Percentiles rank a stretch among this genome's conserved stretches.
Conservation (phyloP, 202 grass and related monocot genomes). For the Zoysia matrella region DNA sequence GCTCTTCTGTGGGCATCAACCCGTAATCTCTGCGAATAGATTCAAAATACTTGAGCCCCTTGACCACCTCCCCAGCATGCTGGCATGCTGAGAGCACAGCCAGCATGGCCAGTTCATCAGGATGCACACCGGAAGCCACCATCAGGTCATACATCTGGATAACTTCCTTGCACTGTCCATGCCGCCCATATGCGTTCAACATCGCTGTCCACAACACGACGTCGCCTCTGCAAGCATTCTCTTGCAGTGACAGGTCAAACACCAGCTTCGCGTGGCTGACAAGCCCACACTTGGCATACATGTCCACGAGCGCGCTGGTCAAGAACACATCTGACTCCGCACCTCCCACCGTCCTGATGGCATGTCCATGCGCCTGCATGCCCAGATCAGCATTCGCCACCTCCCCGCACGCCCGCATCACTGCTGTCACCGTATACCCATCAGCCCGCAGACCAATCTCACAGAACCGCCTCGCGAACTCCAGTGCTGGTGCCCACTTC, state of each 20-base stretch:
- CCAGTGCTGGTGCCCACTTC: slow-evolving; percentile 34
- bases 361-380: slow-evolving; percentile 47
- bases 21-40: slow-evolving; percentile 34
- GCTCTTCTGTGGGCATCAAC: slow-evolving; percentile 54
- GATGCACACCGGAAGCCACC: slow-evolving; percentile 39
- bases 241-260: slow-evolving; percentile 37
- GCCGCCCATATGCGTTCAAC: slow-evolving; percentile 61
- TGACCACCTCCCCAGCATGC: slow-evolving; percentile 55
- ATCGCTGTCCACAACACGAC: slow-evolving; percentile 68
- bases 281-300: slow-evolving; percentile 61
- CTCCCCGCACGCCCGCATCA: slow-evolving; percentile 54
- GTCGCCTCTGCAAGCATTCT: slow-evolving; percentile 31
- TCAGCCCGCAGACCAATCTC: slow-evolving; percentile 39
- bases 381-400: slow-evolving; percentile 35
- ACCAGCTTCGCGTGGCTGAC: slow-evolving; percentile 33
- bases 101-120: slow-evolving; percentile 60
- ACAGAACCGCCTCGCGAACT: slow-evolving; percentile 42
- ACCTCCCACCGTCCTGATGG: slow-evolving; percentile 30
- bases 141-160: slow-evolving; percentile 58
- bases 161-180: slow-evolving; percentile 58
- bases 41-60: slow-evolving; percentile 61
- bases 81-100: slow-evolving; percentile 70
- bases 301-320: slow-evolving; percentile 46
- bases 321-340: slow-evolving; percentile 48
- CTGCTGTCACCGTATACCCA: slow-evolving; percentile 53